Percentiles rank a stretch among this genome's conserved stretches.
These are phyloP conservation scores for Carex scoparia DNA, from an alignment of 176 grass and related monocot genomes.

Conservation along the genomic window DNA sequence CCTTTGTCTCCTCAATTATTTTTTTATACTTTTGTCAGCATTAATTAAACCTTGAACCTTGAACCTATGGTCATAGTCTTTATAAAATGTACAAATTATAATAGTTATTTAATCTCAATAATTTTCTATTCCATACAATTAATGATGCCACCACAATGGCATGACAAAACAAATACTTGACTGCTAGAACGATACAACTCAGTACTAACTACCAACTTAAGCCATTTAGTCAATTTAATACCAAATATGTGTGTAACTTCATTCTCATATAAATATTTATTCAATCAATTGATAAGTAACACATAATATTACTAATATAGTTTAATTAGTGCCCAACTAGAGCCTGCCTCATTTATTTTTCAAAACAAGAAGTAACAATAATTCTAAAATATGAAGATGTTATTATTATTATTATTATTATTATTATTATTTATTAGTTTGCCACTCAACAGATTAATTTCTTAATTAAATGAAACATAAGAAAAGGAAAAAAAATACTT, in stretches of 20 bases:
- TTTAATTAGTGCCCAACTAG: neutral
- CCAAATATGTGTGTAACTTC: neutral
- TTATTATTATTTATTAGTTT: neutral
- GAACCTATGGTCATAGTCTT: neutral
- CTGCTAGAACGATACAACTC: neutral
- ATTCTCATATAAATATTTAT: neutral
- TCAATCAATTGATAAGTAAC: no score
- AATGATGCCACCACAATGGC: neutral
- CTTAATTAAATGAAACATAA: neutral
- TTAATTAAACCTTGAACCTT: neutral
- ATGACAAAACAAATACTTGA: neutral
- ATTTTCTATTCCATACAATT: neutral
- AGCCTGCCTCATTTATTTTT: neutral
- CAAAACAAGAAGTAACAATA: neutral
- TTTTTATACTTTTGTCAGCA: neutral
- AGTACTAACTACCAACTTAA: neutral
- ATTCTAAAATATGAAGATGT: neutral
- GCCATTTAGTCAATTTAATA: neutral
- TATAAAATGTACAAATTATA: neutral
- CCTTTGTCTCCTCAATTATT: neutral
- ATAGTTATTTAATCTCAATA: neutral
- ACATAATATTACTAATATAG: neutral
- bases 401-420: neutral
- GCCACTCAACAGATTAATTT: neutral
- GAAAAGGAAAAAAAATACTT: constrained; percentile 21